Conservation (phyloP, 2,329 filamentous ascomycete genomes). For the Myriosclerotinia duriaeana region DNA sequence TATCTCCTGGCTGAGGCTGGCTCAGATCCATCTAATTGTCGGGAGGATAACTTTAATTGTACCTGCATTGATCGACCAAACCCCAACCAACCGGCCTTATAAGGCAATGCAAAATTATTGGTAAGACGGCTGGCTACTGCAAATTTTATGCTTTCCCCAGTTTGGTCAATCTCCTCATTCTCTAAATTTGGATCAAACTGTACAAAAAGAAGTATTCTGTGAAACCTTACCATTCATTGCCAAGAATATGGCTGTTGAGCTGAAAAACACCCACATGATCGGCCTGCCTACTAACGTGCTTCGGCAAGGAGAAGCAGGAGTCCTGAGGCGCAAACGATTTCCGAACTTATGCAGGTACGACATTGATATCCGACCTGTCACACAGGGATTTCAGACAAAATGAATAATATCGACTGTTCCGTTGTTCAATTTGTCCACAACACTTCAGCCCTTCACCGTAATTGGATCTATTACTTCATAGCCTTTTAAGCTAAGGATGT, state of each 20-base stretch:
- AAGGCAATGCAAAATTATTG: not conserved
- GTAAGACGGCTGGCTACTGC: not conserved
- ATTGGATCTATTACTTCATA: not conserved
- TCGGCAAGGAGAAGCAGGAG: slow-evolving; percentile 2
- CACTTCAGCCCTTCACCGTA: not conserved
- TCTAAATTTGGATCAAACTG: not conserved
- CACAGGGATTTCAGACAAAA: not conserved
- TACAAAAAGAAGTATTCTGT: slow-evolving; percentile 1
- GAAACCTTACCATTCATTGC: slow-evolving; percentile 14
- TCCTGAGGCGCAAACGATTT: slow-evolving; percentile 8
- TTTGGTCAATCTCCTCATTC: slow-evolving; percentile 17
- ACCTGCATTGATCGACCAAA: slow-evolving; percentile 14
- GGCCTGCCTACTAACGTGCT: slow-evolving; percentile 10
- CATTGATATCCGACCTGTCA: slow-evolving; percentile 19
- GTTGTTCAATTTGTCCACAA: not conserved
- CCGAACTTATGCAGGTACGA: slow-evolving; percentile 21
- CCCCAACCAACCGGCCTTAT: slow-evolving; percentile 1
- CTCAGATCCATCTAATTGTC: slow-evolving; percentile 1
- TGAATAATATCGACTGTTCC: not conserved
- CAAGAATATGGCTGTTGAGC: slow-evolving; percentile 22
- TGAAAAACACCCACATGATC: slow-evolving; percentile 13
- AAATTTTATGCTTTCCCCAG: not conserved
- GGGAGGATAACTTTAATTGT: not conserved
- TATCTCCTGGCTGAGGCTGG: not conserved
- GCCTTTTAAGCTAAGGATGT: not conserved